Base-by-base conservation (phyloP, 495 filamentous ascomycete species). In the Penicillium manginii region DNA sequence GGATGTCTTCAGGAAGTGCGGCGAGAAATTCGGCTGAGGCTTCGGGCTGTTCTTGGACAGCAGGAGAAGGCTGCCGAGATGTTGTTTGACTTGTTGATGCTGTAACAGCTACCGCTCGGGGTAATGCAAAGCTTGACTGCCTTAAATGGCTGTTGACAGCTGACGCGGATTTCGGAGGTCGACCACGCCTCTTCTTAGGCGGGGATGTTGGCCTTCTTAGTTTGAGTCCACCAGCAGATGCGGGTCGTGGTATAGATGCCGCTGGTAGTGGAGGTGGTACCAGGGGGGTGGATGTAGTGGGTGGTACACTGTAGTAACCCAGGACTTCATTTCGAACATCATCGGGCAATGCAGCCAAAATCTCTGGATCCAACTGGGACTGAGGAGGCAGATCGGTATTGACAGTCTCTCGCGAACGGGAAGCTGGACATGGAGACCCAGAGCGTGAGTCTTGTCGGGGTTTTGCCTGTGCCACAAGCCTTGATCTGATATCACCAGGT, bases 291-390 rank as follows among this genome's bases (percentile, higher is more conserved):
- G 39, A 10, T 10, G 37, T 52, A 19, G 46, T 18, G 14, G 63
- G 37, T 11, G 62, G 54, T 9, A 61, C 65, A 0, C 68, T 66
- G 68, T 96, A 94, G 50, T 86, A 87, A 4, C 81, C 83, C 7
- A 93, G 74, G 9, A 96, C 77, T 66, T 97, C 92, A 18, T 87
- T 84, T 56, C 91, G 87, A 61, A 97, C 84, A 57, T 94, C 91
- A 43, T 88, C 87, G 1, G 92, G 92, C 6, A 97, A 78, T 1
- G 90, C 89, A 32, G 86, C 81, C 54, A 96, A 84, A 12, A 86
- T 84, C 48, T 91, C 88, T 1, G 83, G 85, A 65, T 93, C 90
- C 21, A 92, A 69, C 59, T 91, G 84, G 59, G 87, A 79, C 39
- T 80, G 76, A 21, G 74, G 73, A 19, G 80, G 79, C 40, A 82